Conservation (phyloP, 176 grass and related monocot species). For the Oryza rufipogon region DNA sequence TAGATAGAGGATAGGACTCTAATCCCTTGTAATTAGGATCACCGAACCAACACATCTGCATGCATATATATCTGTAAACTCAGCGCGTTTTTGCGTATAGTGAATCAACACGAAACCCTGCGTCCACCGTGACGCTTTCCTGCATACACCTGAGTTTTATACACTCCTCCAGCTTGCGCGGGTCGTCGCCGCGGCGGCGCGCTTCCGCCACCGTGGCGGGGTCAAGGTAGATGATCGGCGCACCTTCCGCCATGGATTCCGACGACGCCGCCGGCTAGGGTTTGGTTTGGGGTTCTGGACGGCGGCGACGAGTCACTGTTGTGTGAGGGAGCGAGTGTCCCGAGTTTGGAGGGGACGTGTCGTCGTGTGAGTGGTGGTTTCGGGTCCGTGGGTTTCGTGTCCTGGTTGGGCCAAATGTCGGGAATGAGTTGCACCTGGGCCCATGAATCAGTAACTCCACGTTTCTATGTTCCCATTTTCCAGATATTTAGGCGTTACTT, state of each 20-base stretch:
- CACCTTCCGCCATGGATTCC: not conserved
- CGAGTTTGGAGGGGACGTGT: too few species aligned
- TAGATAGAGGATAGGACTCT: too few species aligned
- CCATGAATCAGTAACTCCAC: too few species aligned
- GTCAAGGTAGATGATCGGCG: not conserved
- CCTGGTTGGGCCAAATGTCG: not conserved
- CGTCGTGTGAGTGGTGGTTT: not conserved
- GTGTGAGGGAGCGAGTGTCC: not conserved
- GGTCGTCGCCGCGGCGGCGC: not conserved
- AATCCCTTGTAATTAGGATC: too few species aligned
- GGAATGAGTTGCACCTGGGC: not conserved
- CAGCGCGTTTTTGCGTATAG: too few species aligned
- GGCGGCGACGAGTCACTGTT: not conserved
- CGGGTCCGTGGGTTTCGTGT: not conserved
- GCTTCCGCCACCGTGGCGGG: not conserved
- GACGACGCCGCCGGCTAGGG: not conserved
- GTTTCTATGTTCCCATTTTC: too few species aligned
- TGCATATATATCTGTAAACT: too few species aligned
- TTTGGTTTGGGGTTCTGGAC: not conserved
- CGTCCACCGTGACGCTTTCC: too few species aligned
- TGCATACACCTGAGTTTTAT: too few species aligned
- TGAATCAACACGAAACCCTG: too few species aligned
- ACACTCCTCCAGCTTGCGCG: not conserved
- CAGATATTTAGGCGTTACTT: too few species aligned
- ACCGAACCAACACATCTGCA: too few species aligned